Conservation (phyloP, 169 alveolate genomes). For the Babesia gibsoni region DNA sequence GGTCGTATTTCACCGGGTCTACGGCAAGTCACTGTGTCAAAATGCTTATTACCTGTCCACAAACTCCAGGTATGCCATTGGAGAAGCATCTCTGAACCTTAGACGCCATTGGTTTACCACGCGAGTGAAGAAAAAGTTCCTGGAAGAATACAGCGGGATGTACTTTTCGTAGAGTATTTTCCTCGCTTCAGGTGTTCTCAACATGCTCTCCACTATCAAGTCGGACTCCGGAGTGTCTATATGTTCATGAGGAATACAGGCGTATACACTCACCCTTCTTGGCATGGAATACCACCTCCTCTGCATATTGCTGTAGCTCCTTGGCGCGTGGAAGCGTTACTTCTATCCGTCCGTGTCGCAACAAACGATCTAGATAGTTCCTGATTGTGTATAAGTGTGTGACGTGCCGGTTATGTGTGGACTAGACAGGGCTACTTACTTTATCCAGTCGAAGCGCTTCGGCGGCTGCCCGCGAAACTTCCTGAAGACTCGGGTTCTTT, state of each 20-base stretch:
- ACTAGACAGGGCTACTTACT: constrained; percentile 28
- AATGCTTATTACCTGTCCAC: constrained; percentile 69
- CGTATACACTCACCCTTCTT: constrained; percentile 62
- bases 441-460: constrained; percentile 80
- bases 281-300: constrained; percentile 80
- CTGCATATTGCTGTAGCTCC: constrained; percentile 86
- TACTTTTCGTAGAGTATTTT: constrained; percentile 75
- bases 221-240: constrained; percentile 55
- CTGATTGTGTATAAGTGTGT: constrained; percentile 26
- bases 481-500: constrained; percentile 72
- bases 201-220: constrained; percentile 78
- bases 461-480: constrained; percentile 80
- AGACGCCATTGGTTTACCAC: constrained; percentile 80
- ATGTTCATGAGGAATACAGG: background rate
- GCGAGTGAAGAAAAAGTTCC: constrained; percentile 80
- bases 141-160: constrained; percentile 77
- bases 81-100: constrained; percentile 79
- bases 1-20: constrained; percentile 85
- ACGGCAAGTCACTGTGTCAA: background rate
- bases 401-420: background rate
- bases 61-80: constrained; percentile 84
- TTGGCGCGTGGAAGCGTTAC: constrained; percentile 80
- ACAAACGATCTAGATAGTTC: constrained; percentile 75
- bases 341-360: constrained; percentile 79
- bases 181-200: constrained; percentile 82